These are phyloP conservation scores for Plasmodium blacklocki DNA, from an alignment of 169 alveolate species.

Conservation along the genomic window DNA sequence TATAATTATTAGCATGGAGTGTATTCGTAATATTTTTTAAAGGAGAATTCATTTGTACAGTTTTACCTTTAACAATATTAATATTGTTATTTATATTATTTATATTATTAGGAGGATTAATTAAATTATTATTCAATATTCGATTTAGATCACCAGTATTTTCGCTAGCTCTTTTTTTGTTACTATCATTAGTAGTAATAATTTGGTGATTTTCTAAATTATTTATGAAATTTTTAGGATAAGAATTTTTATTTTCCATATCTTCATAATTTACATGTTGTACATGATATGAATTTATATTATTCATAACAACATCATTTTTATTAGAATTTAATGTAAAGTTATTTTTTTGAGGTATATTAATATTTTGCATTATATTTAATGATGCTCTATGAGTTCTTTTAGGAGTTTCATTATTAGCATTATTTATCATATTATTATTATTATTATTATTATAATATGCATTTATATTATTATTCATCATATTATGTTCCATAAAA, in stretches of 20 bases:
- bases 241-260: slow-evolving; percentile 6
- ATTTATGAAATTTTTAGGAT: background rate
- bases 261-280: slow-evolving; percentile 19
- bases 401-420: background rate
- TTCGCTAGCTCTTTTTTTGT: slow-evolving; percentile 15
- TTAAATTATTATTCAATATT: slow-evolving; percentile 15
- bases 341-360: slow-evolving; percentile 18
- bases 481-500: background rate
- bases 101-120: slow-evolving; percentile 11
- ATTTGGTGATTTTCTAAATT: slow-evolving; percentile 2
- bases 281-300: slow-evolving; percentile 17
- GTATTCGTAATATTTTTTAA: background rate
- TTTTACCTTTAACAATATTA: slow-evolving; percentile 19
- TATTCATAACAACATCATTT: slow-evolving; percentile 24
- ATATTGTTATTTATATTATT: slow-evolving; percentile 5
- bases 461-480: slow-evolving; percentile 8
- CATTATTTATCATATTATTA: slow-evolving; percentile 1
- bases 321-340: slow-evolving; percentile 5
- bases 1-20: slow-evolving; percentile 13
- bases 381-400: slow-evolving; percentile 11
- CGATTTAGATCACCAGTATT: slow-evolving; percentile 5
- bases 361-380: slow-evolving; percentile 25
- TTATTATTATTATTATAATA: background rate
- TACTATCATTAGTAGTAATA: background rate
- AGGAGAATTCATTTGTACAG: background rate